Conservation (phyloP, 2,329 filamentous ascomycete genomes). For the Phaeosphaeria sp. region DNA sequence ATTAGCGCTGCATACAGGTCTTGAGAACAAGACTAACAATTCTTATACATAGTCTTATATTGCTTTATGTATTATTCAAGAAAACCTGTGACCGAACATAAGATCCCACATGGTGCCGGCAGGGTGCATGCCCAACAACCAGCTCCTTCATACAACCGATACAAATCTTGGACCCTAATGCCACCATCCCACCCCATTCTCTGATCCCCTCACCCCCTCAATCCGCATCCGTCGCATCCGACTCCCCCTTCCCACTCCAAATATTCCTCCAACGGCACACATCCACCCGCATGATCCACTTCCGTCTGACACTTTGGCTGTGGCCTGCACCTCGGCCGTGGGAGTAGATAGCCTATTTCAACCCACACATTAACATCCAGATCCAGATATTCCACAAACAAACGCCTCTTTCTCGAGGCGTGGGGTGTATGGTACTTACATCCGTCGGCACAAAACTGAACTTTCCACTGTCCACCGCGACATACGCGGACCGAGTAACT, state of each 20-base stretch:
- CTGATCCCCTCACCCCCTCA: neutral
- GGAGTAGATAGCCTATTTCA: neutral
- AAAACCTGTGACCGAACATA: no score
- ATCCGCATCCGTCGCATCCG: neutral
- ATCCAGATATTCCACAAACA: neutral
- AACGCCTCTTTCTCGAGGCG: no score
- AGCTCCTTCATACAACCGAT: no score
- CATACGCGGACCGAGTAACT: neutral
- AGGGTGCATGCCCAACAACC: no score
- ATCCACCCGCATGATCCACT: neutral
- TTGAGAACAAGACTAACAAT: no score
- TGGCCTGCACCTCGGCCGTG: neutral
- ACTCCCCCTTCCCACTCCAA: neutral
- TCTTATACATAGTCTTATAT: no score
- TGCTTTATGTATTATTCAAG: no score
- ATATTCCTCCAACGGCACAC: neutral
- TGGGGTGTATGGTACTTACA: neutral
- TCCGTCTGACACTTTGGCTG: neutral
- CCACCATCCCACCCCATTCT: neutral
- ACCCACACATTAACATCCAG: neutral
- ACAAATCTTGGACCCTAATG: no score
- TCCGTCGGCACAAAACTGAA: neutral
- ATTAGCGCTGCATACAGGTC: no score
- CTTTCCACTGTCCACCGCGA: neutral
- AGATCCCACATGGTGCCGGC: no score